Conservation (phyloP, 345 rosid species). For the Kandelia obovata region DNA sequence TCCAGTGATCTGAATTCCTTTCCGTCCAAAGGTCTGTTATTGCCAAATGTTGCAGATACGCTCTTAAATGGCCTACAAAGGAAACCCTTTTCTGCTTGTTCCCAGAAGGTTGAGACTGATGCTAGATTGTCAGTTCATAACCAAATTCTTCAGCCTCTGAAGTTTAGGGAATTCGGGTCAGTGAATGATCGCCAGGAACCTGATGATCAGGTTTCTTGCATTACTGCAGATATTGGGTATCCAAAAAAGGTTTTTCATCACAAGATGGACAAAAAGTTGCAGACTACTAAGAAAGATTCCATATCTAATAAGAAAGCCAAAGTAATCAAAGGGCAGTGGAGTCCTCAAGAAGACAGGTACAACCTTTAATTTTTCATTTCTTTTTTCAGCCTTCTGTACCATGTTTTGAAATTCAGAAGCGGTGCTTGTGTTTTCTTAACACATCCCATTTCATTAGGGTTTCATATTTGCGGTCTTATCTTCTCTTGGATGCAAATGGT, state of each 20-base stretch:
- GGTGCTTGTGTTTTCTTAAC: not conserved
- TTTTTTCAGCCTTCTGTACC: not conserved
- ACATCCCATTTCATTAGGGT: not conserved
- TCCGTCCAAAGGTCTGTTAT: not conserved
- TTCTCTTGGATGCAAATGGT: too few relatives aligned
- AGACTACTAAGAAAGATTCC: conserved; percentile 12
- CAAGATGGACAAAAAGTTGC: conserved; percentile 22
- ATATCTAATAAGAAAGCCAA: conserved; percentile 24
- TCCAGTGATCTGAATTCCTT: not conserved
- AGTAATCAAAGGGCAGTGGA: conserved; percentile 72
- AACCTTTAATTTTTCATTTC: not conserved
- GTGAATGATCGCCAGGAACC: not conserved
- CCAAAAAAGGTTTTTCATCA: conserved; percentile 15
- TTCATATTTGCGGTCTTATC: too few relatives aligned
- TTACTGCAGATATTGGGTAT: conserved; percentile 10
- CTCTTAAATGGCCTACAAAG: conserved; percentile 19
- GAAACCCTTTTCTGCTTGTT: not conserved
- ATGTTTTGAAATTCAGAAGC: too few relatives aligned
- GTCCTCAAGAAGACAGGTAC: conserved; percentile 54
- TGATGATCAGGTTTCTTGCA: conserved; percentile 24
- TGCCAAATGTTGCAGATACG: conserved; percentile 5
- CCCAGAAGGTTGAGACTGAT: not conserved
- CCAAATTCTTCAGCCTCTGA: not conserved
- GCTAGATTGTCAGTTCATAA: not conserved
- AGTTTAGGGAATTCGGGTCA: conserved; percentile 6